phyloP scores from a whole-genome alignment of 2,329 filamentous ascomycete species.

The Ophiostoma sp. region DNA sequence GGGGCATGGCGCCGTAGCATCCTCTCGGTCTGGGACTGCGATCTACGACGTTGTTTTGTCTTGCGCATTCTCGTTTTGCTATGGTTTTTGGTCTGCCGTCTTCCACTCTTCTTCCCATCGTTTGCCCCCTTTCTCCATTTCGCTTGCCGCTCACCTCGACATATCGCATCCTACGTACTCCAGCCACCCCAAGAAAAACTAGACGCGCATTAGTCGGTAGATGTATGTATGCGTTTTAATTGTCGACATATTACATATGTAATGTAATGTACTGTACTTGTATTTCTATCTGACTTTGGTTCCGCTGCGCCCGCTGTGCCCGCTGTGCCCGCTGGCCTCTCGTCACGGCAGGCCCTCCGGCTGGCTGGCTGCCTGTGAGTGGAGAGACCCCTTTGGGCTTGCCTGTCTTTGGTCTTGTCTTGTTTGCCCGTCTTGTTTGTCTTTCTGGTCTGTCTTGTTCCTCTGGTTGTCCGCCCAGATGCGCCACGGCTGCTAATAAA shows the following conservation, averaged over 20 bases:
- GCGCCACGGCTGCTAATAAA: neutral
- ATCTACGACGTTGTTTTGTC: neutral
- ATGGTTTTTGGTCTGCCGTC: neutral
- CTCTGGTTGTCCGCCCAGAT: neutral
- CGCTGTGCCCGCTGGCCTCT: constrained; percentile 4
- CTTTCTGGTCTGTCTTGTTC: neutral
- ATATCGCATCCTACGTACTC: neutral
- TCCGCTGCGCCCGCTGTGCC: neutral
- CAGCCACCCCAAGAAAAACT: neutral
- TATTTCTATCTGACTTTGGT: neutral
- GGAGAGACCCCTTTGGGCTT: constrained; percentile 4
- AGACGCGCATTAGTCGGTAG: constrained; percentile 12
- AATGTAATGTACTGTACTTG: neutral
- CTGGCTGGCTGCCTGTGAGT: constrained; percentile 10
- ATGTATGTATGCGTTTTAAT: neutral
- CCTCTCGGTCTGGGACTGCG: constrained; percentile 7
- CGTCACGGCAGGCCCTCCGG: constrained; percentile 15
- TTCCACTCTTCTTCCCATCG: neutral
- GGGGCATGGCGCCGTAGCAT: constrained; percentile 4
- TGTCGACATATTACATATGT: constrained; percentile 5
- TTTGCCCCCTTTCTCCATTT: constrained; percentile 5
- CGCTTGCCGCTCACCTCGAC: constrained; percentile 3
- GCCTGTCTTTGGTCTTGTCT: neutral
- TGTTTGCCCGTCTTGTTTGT: neutral
- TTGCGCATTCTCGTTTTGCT: neutral